Evolutionary conservation across 306 rosid genomes (phyloP).

Genomic region (Malus sylvestris): DNA sequence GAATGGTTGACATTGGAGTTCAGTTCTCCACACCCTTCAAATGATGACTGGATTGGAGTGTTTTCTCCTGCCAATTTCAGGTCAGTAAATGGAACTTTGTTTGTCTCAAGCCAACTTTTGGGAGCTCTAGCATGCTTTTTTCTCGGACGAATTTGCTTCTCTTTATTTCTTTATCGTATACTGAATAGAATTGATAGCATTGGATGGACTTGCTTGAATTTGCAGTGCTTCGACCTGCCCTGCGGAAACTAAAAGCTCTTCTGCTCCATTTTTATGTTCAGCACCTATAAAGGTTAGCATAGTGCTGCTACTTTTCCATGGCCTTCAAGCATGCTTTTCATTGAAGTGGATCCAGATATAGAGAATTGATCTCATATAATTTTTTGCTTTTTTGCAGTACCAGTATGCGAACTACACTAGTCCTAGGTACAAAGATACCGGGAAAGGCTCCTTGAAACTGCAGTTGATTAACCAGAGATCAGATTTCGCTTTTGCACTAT

Average conservation of each 20-base stretch:
- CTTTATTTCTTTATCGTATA: neutral
- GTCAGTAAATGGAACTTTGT: constrained; percentile 17
- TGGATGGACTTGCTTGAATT: constrained; percentile 18
- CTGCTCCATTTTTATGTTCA: constrained; percentile 66
- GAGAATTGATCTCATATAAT: neutral
- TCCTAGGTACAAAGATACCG: constrained; percentile 43
- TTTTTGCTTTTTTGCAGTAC: constrained; percentile 48
- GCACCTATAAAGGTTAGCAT: constrained; percentile 79
- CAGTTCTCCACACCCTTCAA: constrained; percentile 53
- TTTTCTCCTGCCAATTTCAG: constrained; percentile 90
- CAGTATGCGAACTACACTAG: constrained; percentile 78
- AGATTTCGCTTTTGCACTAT: constrained; percentile 73
- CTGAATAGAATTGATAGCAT: constrained; percentile 5
- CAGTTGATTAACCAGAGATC: constrained; percentile 92
- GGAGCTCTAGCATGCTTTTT: neutral
- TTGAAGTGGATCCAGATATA: neutral
- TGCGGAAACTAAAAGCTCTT: constrained; percentile 36
- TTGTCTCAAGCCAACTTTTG: neutral
- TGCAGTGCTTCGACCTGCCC: constrained; percentile 73
- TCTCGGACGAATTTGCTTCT: neutral
- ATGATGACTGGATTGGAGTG: constrained; percentile 83
- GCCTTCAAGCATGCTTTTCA: neutral
- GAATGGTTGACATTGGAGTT: constrained; percentile 62
- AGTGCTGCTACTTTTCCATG: neutral
- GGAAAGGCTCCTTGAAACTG: constrained; percentile 64